Conservation (phyloP, 257 asterid genomes). For the Jasminum sambac region DNA sequence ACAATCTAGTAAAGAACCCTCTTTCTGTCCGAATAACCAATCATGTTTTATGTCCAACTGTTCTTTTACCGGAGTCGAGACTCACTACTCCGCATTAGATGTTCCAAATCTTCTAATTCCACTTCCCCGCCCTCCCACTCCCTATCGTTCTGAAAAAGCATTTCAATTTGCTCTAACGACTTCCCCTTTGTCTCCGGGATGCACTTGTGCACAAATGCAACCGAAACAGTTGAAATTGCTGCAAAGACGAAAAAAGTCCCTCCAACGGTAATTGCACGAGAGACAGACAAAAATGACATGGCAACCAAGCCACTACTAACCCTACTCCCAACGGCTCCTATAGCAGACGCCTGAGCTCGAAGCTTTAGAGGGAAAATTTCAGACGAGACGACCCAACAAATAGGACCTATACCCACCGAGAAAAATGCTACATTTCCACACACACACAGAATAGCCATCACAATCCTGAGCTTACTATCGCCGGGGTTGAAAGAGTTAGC, state of each 20-base stretch:
- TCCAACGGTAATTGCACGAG: slow-evolving; percentile 53
- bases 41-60: background rate
- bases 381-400: slow-evolving; percentile 69
- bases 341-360: slow-evolving; percentile 60
- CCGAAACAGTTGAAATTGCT: slow-evolving; percentile 51
- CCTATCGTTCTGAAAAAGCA: slow-evolving; percentile 42
- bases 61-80: background rate
- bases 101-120: slow-evolving; percentile 52
- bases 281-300: slow-evolving; percentile 59
- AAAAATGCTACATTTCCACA: slow-evolving; percentile 75
- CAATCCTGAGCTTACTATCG: slow-evolving; percentile 29
- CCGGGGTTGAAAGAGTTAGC: slow-evolving; percentile 33
- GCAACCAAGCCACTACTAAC: slow-evolving; percentile 62
- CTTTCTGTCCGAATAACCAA: background rate
- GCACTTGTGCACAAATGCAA: slow-evolving; percentile 44
- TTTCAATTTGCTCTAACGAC: slow-evolving; percentile 65
- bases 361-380: slow-evolving; percentile 63
- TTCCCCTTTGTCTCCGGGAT: slow-evolving; percentile 74
- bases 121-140: slow-evolving; percentile 38
- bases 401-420: slow-evolving; percentile 70
- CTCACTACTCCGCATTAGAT: slow-evolving; percentile 39
- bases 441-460: slow-evolving; percentile 40
- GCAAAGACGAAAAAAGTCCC: slow-evolving; percentile 60
- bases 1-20: background rate
- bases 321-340: slow-evolving; percentile 64